Evolutionary conservation across 768 basidiomycete species (phyloP).

Genomic region (Floccularia luteovirens): DNA sequence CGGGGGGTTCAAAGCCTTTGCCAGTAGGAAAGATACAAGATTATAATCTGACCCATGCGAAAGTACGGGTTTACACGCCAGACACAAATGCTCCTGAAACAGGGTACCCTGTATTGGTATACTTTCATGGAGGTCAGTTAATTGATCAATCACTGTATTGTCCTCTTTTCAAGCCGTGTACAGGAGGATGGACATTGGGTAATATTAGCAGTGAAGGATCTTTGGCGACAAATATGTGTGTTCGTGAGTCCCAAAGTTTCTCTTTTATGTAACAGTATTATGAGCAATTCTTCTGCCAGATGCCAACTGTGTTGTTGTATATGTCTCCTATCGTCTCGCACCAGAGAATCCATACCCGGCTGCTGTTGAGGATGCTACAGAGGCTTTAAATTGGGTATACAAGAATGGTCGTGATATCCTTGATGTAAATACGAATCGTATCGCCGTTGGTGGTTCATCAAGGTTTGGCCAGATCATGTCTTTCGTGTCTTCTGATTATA

Average conservation of each 20-base stretch:
- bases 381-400: conserved; percentile 56
- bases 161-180: not conserved
- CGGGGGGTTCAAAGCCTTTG: conserved; percentile 49
- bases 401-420: conserved; percentile 37
- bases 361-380: conserved; percentile 65
- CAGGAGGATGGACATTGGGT: conserved; percentile 76
- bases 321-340: conserved; percentile 66
- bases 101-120: conserved; percentile 71
- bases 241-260: conserved; percentile 27
- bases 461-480: conserved; percentile 31
- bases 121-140: conserved; percentile 62
- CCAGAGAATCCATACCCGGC: conserved; percentile 68
- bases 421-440: conserved; percentile 37
- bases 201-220: conserved; percentile 52
- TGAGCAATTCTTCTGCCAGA: conserved; percentile 24
- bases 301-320: conserved; percentile 53
- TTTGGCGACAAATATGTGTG: conserved; percentile 55
- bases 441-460: conserved; percentile 70
- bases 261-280: not conserved
- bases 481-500: not conserved
- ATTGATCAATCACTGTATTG: not conserved
- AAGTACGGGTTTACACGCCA: conserved; percentile 60
- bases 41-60: conserved; percentile 40
- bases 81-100: conserved; percentile 34
- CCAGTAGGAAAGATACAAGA: conserved; percentile 50